These are phyloP conservation scores for Trichoderma brevicompactum DNA, from an alignment of 2,329 filamentous ascomycete genomes.

Conservation along the genomic window DNA sequence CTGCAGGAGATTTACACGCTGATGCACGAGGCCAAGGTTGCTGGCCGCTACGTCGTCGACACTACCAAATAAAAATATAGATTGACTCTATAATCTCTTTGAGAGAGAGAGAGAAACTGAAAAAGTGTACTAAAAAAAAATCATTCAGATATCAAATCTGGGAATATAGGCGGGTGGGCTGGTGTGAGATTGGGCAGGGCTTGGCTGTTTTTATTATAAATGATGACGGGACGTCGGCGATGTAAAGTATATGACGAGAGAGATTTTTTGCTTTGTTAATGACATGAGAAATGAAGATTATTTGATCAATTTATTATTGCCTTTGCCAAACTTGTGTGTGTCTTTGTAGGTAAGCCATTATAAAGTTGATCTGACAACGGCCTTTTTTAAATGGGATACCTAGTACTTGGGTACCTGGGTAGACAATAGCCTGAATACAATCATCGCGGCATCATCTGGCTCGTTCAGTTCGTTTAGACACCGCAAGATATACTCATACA, in stretches of 20 bases:
- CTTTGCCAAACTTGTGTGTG: too few species aligned
- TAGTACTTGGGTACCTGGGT: too few species aligned
- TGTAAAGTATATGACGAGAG: slow-evolving; percentile 5
- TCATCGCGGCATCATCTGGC: too few species aligned
- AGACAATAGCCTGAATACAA: too few species aligned
- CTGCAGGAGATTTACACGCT: slow-evolving; percentile 79
- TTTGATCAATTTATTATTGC: too few species aligned
- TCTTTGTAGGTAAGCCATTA: too few species aligned
- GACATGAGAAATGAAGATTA: neutral
- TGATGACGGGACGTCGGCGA: neutral
- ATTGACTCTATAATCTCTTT: too few species aligned
- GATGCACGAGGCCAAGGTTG: slow-evolving; percentile 71
- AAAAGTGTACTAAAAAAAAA: neutral
- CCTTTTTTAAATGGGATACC: too few species aligned
- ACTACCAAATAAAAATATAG: slow-evolving; percentile 62
- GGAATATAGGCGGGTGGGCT: neutral
- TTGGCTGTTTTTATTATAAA: neutral
- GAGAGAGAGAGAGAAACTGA: neutral
- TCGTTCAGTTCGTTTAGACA: too few species aligned
- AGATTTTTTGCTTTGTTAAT: neutral
- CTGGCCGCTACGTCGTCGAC: slow-evolving; percentile 80
- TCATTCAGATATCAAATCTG: neutral
- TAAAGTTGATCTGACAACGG: too few species aligned
- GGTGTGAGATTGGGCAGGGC: neutral
- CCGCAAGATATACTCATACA: too few species aligned